Conservation (phyloP, 768 basidiomycete genomes). For the Naganishia friedmannii region DNA sequence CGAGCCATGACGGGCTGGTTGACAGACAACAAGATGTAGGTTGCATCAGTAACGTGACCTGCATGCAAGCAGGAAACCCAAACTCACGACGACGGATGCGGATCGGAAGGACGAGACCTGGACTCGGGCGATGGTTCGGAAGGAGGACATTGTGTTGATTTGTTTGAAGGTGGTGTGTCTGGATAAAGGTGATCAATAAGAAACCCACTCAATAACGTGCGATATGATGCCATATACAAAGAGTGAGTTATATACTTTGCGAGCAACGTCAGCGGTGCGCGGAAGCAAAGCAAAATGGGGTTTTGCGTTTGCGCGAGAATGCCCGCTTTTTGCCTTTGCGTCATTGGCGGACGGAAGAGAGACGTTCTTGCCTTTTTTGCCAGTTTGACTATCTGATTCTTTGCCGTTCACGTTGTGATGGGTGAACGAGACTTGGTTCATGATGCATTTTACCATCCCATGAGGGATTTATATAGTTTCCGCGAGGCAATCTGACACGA, state of each 20-base stretch:
- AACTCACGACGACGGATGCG: conserved; percentile 16
- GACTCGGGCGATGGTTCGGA: conserved; percentile 21
- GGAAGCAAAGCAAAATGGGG: background rate
- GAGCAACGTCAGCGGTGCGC: background rate
- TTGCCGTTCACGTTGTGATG: no score
- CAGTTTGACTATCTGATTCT: no score
- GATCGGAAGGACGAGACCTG: conserved; percentile 20
- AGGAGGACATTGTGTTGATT: conserved; percentile 18
- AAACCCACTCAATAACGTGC: background rate
- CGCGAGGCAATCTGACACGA: no score
- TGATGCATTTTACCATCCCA: no score
- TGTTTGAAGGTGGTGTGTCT: background rate
- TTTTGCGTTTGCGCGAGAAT: background rate
- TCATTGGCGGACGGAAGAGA: background rate
- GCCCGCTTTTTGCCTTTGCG: background rate
- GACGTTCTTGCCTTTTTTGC: no score
- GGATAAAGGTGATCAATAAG: background rate
- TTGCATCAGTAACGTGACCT: background rate
- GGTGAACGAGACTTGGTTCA: no score
- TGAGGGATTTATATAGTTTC: no score
- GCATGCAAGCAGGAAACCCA: background rate
- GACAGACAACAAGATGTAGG: no score
- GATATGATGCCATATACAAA: background rate
- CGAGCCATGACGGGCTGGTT: conserved; percentile 30
- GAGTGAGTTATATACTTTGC: conserved; percentile 7